These are phyloP conservation scores for Penicillium sp. DNA, from an alignment of 2,329 filamentous ascomycete genomes.

Conservation along the genomic window DNA sequence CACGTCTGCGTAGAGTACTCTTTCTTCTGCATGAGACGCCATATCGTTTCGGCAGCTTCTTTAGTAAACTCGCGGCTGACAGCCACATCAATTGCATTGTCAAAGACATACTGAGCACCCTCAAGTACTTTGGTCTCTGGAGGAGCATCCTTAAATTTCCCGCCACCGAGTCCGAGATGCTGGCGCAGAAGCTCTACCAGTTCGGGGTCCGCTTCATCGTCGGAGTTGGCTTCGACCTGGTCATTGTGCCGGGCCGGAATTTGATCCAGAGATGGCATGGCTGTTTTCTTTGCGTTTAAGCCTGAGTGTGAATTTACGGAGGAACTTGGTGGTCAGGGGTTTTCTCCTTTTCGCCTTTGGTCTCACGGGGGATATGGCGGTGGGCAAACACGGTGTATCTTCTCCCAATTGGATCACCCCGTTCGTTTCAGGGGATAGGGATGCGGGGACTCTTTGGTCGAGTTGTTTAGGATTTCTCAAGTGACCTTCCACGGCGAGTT, in stretches of 20 bases:
- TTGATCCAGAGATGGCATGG: slow-evolving; percentile 23
- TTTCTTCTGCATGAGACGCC: slow-evolving; percentile 78
- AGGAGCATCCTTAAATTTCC: slow-evolving; percentile 54
- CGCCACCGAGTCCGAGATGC: slow-evolving; percentile 67
- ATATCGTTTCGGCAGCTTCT: slow-evolving; percentile 76
- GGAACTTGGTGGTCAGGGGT: slow-evolving; percentile 3
- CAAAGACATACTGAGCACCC: slow-evolving; percentile 80
- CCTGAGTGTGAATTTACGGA: background rate
- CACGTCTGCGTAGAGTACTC: slow-evolving; percentile 82
- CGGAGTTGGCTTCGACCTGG: slow-evolving; percentile 64
- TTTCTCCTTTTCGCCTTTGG: slow-evolving; percentile 2
- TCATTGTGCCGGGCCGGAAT: slow-evolving; percentile 14
- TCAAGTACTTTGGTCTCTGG: slow-evolving; percentile 81
- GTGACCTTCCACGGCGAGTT: background rate
- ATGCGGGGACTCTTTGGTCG: background rate
- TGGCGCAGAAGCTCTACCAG: slow-evolving; percentile 82
- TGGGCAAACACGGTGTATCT: slow-evolving; percentile 1
- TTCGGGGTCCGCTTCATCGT: slow-evolving; percentile 88
- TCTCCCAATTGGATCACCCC: background rate
- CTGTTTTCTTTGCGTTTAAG: background rate
- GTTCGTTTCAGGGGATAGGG: background rate
- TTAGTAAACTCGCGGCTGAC: slow-evolving; percentile 82
- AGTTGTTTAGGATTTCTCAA: background rate
- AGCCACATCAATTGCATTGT: slow-evolving; percentile 91
- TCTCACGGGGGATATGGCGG: background rate